Base-by-base conservation (phyloP, 2,329 filamentous ascomycete species). In the Colletotrichum destructivum region DNA sequence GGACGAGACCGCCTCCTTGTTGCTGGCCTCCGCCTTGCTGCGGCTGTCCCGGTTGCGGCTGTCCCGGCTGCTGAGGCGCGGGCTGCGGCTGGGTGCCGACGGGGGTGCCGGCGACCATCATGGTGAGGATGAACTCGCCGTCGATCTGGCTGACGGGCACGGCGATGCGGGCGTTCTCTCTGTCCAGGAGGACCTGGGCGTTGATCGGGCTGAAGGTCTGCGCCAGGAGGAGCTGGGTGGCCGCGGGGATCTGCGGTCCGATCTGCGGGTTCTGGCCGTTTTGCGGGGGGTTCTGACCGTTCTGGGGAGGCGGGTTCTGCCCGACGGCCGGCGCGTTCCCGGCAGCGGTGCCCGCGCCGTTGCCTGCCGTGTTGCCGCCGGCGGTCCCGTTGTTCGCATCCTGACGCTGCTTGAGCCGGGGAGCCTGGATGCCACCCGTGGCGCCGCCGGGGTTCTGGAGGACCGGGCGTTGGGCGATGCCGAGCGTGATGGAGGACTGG, bases 51-150 rank as follows among this genome's bases (percentile, higher is more conserved):
- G 13, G 60, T 11, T 40, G 60, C 12, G 26, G 61, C 23, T 54
- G 26, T 12, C 60, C 65, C 31, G 31, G 31, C 12, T 71, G 71
- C 12, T 59, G 68, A 5, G 64, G 63, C 2, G 40, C 57, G 9
- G 71, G 62, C 46, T 74, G 66, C 9, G 67, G 59, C 59, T 69
- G 71, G 16, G 70, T 51, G 15, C 68, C 69, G n/a, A 71, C 69
- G 12, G 60, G 60, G 16, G 60, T 65, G 8, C 70, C 70, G 35
- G 70, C 66, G 18, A 75, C 70, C 47, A 70, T 64, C 74, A 75
- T 75, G 18, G 74, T 75, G 18, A 75, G 57, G 9, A 75, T 75
- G 54, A 75, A 75, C 60, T 75, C 74, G 60, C 74, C 74, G 46
- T 75, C 74, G 13, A 75, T 71, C 55, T 74, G 70, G 52, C 44